phyloP scores from a whole-genome alignment of 345 rosid genomes.

The Brassica cretica region DNA sequence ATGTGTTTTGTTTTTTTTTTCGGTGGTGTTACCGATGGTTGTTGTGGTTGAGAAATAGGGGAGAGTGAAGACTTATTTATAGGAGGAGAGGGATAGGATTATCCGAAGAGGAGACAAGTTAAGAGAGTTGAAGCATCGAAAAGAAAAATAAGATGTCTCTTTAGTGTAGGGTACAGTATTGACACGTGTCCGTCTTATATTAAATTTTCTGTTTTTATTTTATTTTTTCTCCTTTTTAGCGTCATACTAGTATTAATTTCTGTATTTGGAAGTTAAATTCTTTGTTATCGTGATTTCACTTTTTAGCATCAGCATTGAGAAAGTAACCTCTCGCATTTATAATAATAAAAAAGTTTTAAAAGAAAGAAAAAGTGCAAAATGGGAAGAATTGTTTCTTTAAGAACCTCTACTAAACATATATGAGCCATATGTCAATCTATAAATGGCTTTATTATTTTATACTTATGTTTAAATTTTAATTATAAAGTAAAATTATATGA shows the following conservation, averaged over 20 bases:
- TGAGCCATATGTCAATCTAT: too few relatives aligned
- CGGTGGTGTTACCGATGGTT: constrained; percentile 26
- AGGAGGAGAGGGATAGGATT: constrained; percentile 36
- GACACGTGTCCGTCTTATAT: constrained; percentile 30
- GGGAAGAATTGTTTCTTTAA: too few relatives aligned
- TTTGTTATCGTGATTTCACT: constrained; percentile 15
- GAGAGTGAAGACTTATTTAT: constrained; percentile 33
- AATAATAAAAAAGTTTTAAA: too few relatives aligned
- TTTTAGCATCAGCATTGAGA: too few relatives aligned
- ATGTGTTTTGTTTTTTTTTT: background rate
- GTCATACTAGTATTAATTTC: constrained; percentile 15
- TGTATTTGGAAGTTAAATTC: constrained; percentile 21
- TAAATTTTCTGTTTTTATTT: background rate
- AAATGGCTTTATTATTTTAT: too few relatives aligned
- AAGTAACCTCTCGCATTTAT: too few relatives aligned
- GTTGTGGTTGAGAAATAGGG: constrained; percentile 26
- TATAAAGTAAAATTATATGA: too few relatives aligned
- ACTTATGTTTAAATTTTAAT: too few relatives aligned
- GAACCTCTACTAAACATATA: too few relatives aligned
- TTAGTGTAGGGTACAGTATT: constrained; percentile 11
- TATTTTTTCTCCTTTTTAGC: background rate
- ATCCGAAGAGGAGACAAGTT: constrained; percentile 31
- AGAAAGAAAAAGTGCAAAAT: too few relatives aligned
- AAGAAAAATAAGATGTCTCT: constrained; percentile 1
- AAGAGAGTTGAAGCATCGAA: constrained; percentile 19